Percentiles rank a stretch among this genome's conserved stretches.
These are phyloP conservation scores for Helminthosporium solani DNA, from an alignment of 2,329 filamentous ascomycete genomes.

Conservation along the genomic window DNA sequence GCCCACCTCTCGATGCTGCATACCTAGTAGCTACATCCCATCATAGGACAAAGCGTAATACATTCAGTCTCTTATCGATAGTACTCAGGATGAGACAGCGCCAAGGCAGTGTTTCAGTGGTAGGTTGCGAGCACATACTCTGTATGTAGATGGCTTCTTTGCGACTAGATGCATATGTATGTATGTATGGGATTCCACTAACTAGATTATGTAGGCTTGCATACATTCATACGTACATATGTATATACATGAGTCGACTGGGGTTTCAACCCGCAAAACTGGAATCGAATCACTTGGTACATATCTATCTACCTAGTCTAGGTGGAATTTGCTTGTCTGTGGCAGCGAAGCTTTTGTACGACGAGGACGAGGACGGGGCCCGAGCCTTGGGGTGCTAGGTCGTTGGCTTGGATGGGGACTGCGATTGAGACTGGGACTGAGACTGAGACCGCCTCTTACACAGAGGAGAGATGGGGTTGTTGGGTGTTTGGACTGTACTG, in stretches of 20 bases:
- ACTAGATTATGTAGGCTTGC: too few species aligned
- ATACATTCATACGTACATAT: too few species aligned
- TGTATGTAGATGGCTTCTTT: neutral
- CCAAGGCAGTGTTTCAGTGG: neutral
- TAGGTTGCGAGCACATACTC: neutral
- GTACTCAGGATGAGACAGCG: neutral
- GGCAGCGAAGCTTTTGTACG: neutral
- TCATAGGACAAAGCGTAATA: neutral
- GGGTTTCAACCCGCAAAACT: too few species aligned
- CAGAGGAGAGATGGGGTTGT: neutral
- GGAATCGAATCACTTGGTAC: too few species aligned
- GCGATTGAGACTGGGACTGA: neutral
- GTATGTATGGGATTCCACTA: too few species aligned
- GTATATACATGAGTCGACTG: too few species aligned
- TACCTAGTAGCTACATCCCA: neutral
- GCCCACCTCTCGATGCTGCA: neutral
- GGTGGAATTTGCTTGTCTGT: too few species aligned
- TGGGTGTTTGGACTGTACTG: neutral
- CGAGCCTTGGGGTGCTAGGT: too few species aligned
- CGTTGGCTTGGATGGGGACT: too few species aligned
- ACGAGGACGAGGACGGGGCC: neutral
- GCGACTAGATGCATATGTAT: too few species aligned
- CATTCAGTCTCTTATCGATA: constrained; percentile 3
- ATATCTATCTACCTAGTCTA: too few species aligned
- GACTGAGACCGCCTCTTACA: neutral